Evolutionary conservation across 108 stramenopile genomes (phyloP), one percentile per base, ranked within the genome.

Genomic region (Pseudonitzschia delicatissima): DNA sequence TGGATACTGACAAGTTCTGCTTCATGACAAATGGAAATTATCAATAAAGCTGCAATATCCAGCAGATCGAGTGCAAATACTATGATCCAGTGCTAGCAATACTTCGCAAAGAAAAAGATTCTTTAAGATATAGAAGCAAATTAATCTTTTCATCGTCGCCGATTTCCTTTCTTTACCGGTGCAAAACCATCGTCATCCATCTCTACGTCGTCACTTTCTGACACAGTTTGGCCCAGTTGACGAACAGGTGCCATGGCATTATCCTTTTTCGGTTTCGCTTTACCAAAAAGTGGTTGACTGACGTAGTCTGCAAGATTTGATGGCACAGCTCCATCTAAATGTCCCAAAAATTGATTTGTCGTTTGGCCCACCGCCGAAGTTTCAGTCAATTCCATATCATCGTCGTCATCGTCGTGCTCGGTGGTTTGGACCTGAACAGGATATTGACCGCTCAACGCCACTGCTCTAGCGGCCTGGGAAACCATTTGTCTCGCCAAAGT

Each of bases 151-250:
- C 39, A 39, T 36, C 60, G 50, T 62, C 63, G 62, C 18, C 58
- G 52, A 18, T 44, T 53, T 37, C 67, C 67, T 34, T 58, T 34
- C 44, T 74, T 67, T 0, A 87, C 87, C 37, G 68, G 33, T 57
- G 90, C 81, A 73, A 87, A 87, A 12, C 86, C 86, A 52, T 87
- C 90, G 37, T 91, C 90, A 50, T 91, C 90, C 23, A 86, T 52
- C 57, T 74, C 76, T 1, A 80, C 71, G 28, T 34, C 57, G 1
- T 79, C 64, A 44, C 73, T 73, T 42, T 75, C 85, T 26, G 81
- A 78, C 33, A 47, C 73, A 9, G 79, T 26, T 51, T 87, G 85
- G 5, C 90, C 90, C 13, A 91, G 67, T 55, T 91, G 90, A 64
- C 90, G 60, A 9, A 74, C 74, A 12, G 90, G 87, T 11, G 72